phyloP scores from a whole-genome alignment of 2,329 filamentous ascomycete species.

The Botrytis elliptica region DNA sequence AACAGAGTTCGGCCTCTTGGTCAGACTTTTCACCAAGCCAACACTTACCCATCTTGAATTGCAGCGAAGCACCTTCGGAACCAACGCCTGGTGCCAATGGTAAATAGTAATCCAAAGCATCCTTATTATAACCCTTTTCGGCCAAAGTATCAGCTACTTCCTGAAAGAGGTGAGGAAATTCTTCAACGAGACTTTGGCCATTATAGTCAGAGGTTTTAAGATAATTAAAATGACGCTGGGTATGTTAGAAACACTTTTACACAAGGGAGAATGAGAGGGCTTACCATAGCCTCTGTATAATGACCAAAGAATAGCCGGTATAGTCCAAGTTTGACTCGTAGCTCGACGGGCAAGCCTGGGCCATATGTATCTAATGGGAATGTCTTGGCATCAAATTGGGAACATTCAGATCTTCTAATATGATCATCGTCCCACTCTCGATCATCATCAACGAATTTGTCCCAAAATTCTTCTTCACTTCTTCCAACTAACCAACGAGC shows the following conservation, averaged over 20 bases:
- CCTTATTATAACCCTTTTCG: slow-evolving; percentile 48
- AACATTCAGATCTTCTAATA: slow-evolving; percentile 61
- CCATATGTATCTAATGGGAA: slow-evolving; percentile 65
- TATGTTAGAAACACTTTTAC: slow-evolving; percentile 23
- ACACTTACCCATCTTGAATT: slow-evolving; percentile 55
- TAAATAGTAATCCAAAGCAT: slow-evolving; percentile 59
- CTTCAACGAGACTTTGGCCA: slow-evolving; percentile 52
- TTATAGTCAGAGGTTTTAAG: slow-evolving; percentile 60
- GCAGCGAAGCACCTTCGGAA: slow-evolving; percentile 47
- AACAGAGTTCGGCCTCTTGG: slow-evolving; percentile 72
- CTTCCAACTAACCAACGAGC: slow-evolving; percentile 82
- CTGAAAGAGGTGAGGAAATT: slow-evolving; percentile 77
- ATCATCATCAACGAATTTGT: slow-evolving; percentile 68
- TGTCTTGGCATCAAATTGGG: slow-evolving; percentile 56
- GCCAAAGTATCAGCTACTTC: slow-evolving; percentile 64
- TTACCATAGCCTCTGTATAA: slow-evolving; percentile 71
- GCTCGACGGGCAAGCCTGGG: slow-evolving; percentile 70
- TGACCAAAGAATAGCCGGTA: slow-evolving; percentile 73
- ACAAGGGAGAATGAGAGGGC: slow-evolving; percentile 34
- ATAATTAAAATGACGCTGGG: slow-evolving; percentile 64
- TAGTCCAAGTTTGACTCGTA: slow-evolving; percentile 79
- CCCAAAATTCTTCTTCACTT: slow-evolving; percentile 73
- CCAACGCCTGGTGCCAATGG: slow-evolving; percentile 51
- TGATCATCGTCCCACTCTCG: slow-evolving; percentile 84
- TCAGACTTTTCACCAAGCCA: slow-evolving; percentile 63